Conservation (phyloP, 2,329 filamentous ascomycete species). For the Grosmannia penicillata region DNA sequence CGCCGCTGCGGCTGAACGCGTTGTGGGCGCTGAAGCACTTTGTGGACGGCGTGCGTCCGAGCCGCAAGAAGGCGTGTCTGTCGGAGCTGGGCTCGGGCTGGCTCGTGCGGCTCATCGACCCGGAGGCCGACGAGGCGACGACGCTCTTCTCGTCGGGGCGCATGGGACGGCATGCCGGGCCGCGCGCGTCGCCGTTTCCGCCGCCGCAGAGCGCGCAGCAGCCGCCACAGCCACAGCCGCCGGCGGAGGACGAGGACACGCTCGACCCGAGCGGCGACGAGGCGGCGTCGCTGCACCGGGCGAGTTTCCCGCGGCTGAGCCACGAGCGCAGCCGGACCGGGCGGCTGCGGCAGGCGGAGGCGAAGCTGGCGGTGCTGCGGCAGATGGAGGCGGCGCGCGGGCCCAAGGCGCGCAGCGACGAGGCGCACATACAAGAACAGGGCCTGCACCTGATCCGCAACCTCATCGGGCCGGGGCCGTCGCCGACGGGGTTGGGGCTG, state of each 20-base stretch:
- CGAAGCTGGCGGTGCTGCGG: conserved; percentile 34
- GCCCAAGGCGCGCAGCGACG: conserved; percentile 57
- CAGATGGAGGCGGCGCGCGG: conserved; percentile 55
- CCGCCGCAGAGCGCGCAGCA: conserved; percentile 7
- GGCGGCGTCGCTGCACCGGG: conserved; percentile 8
- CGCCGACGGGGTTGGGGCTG: neutral
- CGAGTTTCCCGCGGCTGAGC: conserved; percentile 8
- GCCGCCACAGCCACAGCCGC: neutral
- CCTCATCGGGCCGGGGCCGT: conserved; percentile 40
- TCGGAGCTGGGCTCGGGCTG: conserved; percentile 65
- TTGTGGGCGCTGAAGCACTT: conserved; percentile 92
- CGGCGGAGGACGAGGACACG: neutral
- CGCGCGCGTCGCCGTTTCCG: conserved; percentile 21
- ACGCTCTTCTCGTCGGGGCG: conserved; percentile 19
- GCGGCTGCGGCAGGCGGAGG: conserved; percentile 33
- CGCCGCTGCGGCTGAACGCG: conserved; percentile 68
- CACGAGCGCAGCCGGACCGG: conserved; percentile 18
- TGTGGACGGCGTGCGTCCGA: conserved; percentile 54
- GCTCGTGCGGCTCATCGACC: conserved; percentile 64
- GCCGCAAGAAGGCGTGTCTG: conserved; percentile 63
- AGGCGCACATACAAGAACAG: conserved; percentile 80
- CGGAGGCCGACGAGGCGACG: conserved; percentile 38
- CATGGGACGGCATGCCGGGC: conserved; percentile 2
- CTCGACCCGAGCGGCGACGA: neutral
- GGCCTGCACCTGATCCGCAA: conserved; percentile 83